A percentile compares a stretch with the other conserved stretches of the same genome.
These are phyloP conservation scores for Vigna radiata DNA, from an alignment of 306 rosid genomes.

Conservation along the genomic window DNA sequence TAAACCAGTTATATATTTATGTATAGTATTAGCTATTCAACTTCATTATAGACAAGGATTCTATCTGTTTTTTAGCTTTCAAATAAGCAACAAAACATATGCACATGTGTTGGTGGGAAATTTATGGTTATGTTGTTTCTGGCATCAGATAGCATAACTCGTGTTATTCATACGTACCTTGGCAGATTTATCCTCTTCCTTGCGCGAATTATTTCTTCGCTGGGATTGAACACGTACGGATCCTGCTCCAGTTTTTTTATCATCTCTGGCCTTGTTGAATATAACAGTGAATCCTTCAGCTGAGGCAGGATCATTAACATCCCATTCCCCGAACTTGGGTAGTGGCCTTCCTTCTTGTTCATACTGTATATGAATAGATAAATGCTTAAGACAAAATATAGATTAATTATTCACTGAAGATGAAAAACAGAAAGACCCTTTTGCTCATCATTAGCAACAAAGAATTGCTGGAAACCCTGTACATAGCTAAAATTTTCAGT, in stretches of 20 bases:
- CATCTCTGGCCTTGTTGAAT: constrained; percentile 83
- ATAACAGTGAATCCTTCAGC: constrained; percentile 85
- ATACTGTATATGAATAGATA: constrained; percentile 48
- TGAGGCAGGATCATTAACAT: constrained; percentile 84
- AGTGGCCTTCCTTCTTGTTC: constrained; percentile 59
- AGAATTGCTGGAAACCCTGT: background rate
- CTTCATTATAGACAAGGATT: background rate
- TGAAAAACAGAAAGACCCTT: background rate
- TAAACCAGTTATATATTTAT: background rate
- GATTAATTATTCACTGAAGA: background rate
- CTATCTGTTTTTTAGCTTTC: background rate
- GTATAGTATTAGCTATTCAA: no score
- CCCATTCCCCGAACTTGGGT: constrained; percentile 96
- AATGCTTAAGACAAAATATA: background rate
- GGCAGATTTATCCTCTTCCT: constrained; percentile 49
- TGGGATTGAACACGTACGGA: constrained; percentile 41
- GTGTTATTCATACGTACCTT: constrained; percentile 49
- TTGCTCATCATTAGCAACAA: background rate
- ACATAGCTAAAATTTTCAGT: no score
- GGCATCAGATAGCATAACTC: background rate
- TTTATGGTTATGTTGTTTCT: background rate
- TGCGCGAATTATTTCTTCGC: constrained; percentile 43
- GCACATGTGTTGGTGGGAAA: background rate
- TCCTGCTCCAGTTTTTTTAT: constrained; percentile 69
- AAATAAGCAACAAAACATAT: background rate